These are phyloP conservation scores for Colletotrichum sublineola DNA, from an alignment of 2,329 filamentous ascomycete species.

Conservation along the genomic window DNA sequence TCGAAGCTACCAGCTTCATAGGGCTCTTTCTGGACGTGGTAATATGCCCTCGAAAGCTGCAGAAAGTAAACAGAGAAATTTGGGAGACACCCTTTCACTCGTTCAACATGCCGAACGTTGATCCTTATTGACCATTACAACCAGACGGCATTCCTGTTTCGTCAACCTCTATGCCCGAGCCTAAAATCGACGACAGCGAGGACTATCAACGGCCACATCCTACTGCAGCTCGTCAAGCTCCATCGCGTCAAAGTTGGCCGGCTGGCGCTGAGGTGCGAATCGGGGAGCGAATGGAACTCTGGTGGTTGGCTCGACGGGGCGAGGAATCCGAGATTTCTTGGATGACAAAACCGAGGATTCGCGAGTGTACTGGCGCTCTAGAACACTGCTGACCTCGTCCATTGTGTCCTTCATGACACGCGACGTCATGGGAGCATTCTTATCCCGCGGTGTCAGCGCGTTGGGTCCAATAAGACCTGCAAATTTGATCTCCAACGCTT, in stretches of 20 bases:
- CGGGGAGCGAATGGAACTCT: slow-evolving; percentile 46
- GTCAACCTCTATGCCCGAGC: slow-evolving; percentile 12
- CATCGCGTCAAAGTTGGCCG: slow-evolving; percentile 44
- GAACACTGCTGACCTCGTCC: slow-evolving; percentile 14
- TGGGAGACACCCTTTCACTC: neutral
- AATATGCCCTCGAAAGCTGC: neutral
- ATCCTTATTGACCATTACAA: neutral
- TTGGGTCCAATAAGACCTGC: slow-evolving; percentile 13
- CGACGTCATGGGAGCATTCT: slow-evolving; percentile 47
- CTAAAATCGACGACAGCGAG: slow-evolving; percentile 8
- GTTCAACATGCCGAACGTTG: neutral
- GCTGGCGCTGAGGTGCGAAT: slow-evolving; percentile 47
- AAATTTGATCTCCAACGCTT: slow-evolving; percentile 29
- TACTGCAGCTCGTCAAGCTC: slow-evolving; percentile 54
- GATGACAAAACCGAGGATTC: slow-evolving; percentile 15
- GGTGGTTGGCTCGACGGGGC: slow-evolving; percentile 41
- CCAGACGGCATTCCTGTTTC: neutral
- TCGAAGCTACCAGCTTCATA: neutral
- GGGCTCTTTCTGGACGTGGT: neutral
- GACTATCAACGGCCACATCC: slow-evolving; percentile 36
- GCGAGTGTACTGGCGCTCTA: slow-evolving; percentile 20
- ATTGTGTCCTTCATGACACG: slow-evolving; percentile 15
- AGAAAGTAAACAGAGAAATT: neutral
- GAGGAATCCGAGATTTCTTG: slow-evolving; percentile 44
- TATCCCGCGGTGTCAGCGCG: slow-evolving; percentile 47